Evolutionary conservation across 163 green algal genomes (phyloP), one percentile per base, ranked within the genome.

Genomic region (Scenedesmus sp.): DNA sequence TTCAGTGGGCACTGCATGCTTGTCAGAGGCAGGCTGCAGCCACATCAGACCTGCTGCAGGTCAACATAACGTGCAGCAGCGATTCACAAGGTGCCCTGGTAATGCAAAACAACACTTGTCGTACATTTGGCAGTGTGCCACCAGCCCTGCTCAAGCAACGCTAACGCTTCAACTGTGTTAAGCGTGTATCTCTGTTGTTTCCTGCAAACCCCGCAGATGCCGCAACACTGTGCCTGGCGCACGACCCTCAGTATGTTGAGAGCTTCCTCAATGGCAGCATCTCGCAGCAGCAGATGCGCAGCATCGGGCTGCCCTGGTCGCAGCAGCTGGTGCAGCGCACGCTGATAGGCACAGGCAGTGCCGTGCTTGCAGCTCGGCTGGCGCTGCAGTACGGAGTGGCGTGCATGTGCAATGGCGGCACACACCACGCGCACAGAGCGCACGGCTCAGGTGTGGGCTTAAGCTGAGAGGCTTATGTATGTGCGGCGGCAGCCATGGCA

Each of bases 381-480:
- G 95, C 95, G 1, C 84, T 96, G 83, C 92, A 96, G 81, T 93
- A 92, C 23, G 95, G 95, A 1, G 79, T 96, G 70, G 95, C 95
- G 1, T 88, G 79, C 57, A 97, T 95, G 94, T 94, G 84, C 79
- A 96, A 96, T 89, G 95, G 95, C 4, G 95, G 95, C 59, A 97
- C 95, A 2, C 95, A 97, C 91, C 95, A 97, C 60, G 95, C 95
- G 7, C 95, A 97, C 84, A 56, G 60, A 7, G 81, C 66, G 3
- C 83, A 94, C n/a, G 95, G 95, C 3, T 92, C 93, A 91, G 94
- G 94, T 91, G 26, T 18, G 83, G 23, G 23, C 13, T 13, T 15
- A 15, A 15, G 70, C 70, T 15, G 70, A 23, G 52, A 23, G 23
- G 8, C 3, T 2, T 79, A 23, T 15, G 8, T 2, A 79, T 13